A percentile compares a stretch with the other conserved stretches of the same genome.
These are phyloP conservation scores for Verticillium klebahnii DNA, from an alignment of 2,329 filamentous ascomycete genomes.

Conservation along the genomic window DNA sequence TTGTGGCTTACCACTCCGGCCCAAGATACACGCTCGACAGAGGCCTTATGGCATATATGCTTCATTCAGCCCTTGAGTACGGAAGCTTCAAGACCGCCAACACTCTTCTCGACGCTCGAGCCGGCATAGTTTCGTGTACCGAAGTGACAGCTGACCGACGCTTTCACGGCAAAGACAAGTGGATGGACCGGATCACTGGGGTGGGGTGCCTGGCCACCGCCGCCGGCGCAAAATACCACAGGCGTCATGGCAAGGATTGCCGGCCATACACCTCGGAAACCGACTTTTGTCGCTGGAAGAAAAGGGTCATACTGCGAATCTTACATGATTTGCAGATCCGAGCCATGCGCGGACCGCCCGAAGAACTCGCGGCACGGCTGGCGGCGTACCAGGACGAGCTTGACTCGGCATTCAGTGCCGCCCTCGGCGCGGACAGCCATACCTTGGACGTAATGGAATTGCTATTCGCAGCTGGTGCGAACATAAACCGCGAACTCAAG, in stretches of 20 bases:
- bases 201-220: neutral
- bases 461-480: too few species aligned
- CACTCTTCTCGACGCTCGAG: neutral
- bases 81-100: neutral
- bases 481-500: too few species aligned
- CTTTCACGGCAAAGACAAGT: neutral
- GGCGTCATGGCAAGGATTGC: neutral
- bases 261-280: neutral
- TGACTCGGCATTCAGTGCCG: too few species aligned
- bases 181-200: neutral
- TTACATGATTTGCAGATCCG: too few species aligned
- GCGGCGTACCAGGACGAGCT: too few species aligned
- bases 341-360: too few species aligned
- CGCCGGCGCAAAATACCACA: neutral
- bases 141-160: neutral
- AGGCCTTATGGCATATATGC: neutral
- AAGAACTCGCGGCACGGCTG: too few species aligned
- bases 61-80: neutral
- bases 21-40: neutral
- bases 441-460: too few species aligned
- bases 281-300: neutral
- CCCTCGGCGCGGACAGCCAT: too few species aligned
- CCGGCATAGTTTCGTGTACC: neutral
- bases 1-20: neutral
- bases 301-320: too few species aligned